Base-by-base conservation (phyloP, 2,329 filamentous ascomycete species). In the Fusarium clavum region DNA sequence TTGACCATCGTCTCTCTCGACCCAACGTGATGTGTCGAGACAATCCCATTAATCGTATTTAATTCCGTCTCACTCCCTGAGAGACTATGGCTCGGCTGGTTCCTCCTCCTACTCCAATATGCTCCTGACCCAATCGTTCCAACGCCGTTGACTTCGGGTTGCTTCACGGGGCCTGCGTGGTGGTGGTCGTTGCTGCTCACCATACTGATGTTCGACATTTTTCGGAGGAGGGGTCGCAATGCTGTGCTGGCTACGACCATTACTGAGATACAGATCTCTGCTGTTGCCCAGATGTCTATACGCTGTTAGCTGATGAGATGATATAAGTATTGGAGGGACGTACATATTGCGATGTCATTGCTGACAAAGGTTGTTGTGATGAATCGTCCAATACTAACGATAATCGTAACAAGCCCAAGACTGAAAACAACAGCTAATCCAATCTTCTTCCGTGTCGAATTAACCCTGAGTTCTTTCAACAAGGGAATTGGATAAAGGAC, bases 261-360 rank as follows among this genome's bases (percentile, higher is more conserved):
- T 22, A 61, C 56, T 8, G 59, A 61, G 24, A 61, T 61, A 1
- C 59, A 61, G 6, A 61, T 61, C 14, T 61, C 56, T 1, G 59
- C 59, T 11, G 59, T 61, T 22, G 59, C 59, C 59, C 59, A 61
- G 6, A 61, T 61, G 13, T 61, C 59, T 61, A 13, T 12, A 27
- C 1, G 1, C 1, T 16, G n/a, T 61, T 18, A 61, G 59, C 43
- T 0, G 3, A 4, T 12, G 2, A 2, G 3, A 4, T 3, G 3
- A 13, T 9, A 9, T 20, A 6, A 9, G 6, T 38, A 7, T 38
- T 10, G 10, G 34, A 38, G 4, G 5, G 2, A 43, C 29, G 5
- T 11, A 53, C 59, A 61, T 22, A 61, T 61, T 2, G 58, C 38
- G 8, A 61, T 61, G 7, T 58, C 56, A 6, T 61, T 61, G 8